Evolutionary conservation across 345 rosid species (phyloP), one percentile per base, ranked within the genome.

Genomic region (Arabis hirsuta): DNA sequence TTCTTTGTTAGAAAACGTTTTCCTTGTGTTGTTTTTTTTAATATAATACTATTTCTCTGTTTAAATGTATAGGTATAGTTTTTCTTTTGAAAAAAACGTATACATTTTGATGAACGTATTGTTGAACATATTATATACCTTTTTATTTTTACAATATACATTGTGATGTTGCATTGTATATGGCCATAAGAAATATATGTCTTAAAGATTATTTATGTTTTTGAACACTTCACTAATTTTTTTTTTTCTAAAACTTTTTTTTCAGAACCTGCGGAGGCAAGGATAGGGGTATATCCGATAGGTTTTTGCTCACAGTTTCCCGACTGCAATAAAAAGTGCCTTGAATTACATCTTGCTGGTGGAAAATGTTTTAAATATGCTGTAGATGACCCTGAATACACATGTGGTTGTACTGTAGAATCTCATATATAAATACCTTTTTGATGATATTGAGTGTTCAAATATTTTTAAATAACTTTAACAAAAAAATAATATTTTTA

Each of bases 241-340:
- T 1, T 1, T 22, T 12, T 58, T 12, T 36, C 20, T 34, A 31
- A 47, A 63, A 6, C 11, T 29, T 5, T 29, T 29, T 29, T 29
- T 29, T 4, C 39, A 66, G 71, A 66, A n/a, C 5, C 14, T 3
- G 51, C n/a, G 14, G 41, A 53, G 26, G 41, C 60, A 12, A 53
- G 26, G 27, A 4, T 1, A 39, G 38, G 51, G 7, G 6, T 66
- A 24, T 5, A 48, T 10, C 27, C 61, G 3, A 24, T 53, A 39
- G 51, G 51, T 66, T 50, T 19, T 26, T 66, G 61, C 29, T 55
- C 38, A 13, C 27, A 53, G 9, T 16, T 55, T 39, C 51, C 39
- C 16, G 10, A 66, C 12, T 66, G 61, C 51, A 53, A 26, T 11
- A 5, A 53, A 32, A 11, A 16, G 26, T 66, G 71, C 38, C 7